A percentile compares a stretch with the other conserved stretches of the same genome.
These are phyloP conservation scores for Lycium ferocissimum DNA, from an alignment of 257 asterid genomes.

Conservation along the genomic window DNA sequence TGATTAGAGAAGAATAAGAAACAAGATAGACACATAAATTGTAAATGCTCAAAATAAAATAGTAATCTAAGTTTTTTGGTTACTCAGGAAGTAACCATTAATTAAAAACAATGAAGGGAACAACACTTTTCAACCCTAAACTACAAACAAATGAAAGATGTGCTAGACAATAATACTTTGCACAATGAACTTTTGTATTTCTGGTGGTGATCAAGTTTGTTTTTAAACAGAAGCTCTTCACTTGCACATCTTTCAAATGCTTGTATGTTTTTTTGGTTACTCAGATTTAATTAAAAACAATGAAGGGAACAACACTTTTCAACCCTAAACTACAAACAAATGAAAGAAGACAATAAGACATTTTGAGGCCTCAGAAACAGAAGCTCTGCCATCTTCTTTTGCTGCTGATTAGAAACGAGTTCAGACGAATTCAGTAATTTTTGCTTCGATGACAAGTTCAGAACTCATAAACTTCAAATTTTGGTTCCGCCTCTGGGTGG, in stretches of 20 bases:
- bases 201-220: too few species aligned
- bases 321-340: neutral
- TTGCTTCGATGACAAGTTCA: neutral
- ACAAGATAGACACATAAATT: too few species aligned
- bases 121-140: neutral
- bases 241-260: neutral
- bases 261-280: neutral
- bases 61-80: neutral
- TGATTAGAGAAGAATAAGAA: too few species aligned
- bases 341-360: slow-evolving; percentile 3
- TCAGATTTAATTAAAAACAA: neutral
- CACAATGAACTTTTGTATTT: neutral
- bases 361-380: neutral
- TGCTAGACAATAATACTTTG: neutral
- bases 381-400: neutral
- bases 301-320: neutral
- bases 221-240: neutral
- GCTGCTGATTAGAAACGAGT: neutral
- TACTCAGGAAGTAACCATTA: slow-evolving; percentile 6
- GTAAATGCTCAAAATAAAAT: too few species aligned
- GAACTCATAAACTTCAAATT: neutral
- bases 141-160: too few species aligned
- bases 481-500: neutral
- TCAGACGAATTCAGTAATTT: neutral
- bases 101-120: neutral